Conservation (phyloP, 371 early-diverging fungal species). For the Mortierella sp. region DNA sequence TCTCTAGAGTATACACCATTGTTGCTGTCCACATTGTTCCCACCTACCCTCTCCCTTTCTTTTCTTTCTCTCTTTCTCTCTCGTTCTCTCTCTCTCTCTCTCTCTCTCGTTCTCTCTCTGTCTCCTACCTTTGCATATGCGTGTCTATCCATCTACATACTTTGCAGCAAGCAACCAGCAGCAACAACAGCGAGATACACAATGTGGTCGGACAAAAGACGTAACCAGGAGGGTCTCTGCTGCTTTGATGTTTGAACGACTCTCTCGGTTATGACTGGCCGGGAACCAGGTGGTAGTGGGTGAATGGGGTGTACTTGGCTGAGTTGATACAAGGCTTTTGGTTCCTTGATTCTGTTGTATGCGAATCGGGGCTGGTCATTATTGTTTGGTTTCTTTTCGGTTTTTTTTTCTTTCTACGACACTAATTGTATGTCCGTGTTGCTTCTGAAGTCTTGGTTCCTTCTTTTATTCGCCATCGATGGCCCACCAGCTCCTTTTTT, state of each 20-base stretch:
- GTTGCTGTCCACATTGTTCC: background rate
- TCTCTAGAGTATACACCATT: too few species aligned
- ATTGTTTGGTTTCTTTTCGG: background rate
- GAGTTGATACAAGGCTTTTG: background rate
- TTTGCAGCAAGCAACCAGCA: background rate
- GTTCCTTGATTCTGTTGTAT: background rate
- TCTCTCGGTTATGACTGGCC: background rate
- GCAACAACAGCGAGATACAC: background rate
- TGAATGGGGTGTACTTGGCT: background rate
- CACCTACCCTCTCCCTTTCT: background rate
- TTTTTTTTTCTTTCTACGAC: background rate
- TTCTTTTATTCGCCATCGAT: too few species aligned
- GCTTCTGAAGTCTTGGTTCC: too few species aligned
- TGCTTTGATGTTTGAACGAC: background rate
- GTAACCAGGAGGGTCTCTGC: background rate
- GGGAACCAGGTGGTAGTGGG: background rate
- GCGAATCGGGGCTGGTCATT: background rate
- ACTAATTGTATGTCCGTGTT: background rate
- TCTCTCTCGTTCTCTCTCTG: background rate
- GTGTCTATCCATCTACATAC: slow-evolving; percentile 5
- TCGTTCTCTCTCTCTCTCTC: background rate
- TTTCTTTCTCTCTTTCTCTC: background rate
- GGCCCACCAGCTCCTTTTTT: too few species aligned
- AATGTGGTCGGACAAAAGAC: background rate
- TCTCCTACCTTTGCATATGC: background rate